phyloP scores from a whole-genome alignment of 306 rosid species.

The Adenanthera pavonina region DNA sequence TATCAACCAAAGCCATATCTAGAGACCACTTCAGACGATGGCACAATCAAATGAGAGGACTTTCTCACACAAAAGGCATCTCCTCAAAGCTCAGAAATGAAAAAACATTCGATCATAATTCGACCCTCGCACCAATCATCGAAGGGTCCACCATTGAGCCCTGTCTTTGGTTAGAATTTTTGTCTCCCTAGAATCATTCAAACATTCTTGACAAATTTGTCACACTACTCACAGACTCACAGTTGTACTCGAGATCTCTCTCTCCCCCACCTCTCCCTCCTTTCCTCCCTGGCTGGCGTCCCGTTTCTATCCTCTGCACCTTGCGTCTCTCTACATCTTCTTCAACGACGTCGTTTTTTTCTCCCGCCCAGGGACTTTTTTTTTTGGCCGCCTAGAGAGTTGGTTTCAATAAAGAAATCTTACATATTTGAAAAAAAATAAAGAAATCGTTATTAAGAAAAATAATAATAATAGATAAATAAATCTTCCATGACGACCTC shows the following conservation, averaged over 20 bases:
- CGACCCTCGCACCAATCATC: not conserved
- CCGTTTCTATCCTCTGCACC: too few species aligned
- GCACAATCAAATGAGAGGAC: not conserved
- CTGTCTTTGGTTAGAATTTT: not conserved
- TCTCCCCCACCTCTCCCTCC: not conserved
- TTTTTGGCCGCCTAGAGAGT: too few species aligned
- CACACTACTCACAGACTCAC: not conserved
- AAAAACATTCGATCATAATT: conserved; percentile 8
- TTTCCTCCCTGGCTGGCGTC: too few species aligned
- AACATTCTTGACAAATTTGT: not conserved
- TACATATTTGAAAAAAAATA: too few species aligned
- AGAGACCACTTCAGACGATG: conserved; percentile 16
- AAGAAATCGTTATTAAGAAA: too few species aligned
- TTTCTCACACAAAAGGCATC: not conserved
- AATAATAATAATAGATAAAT: too few species aligned
- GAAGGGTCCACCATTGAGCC: not conserved
- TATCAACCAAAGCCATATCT: conserved; percentile 74
- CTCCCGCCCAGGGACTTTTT: too few species aligned
- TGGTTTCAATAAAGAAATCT: too few species aligned
- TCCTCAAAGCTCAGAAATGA: not conserved
- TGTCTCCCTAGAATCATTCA: not conserved
- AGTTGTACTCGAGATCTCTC: not conserved
- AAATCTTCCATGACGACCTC: too few species aligned
- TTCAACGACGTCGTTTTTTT: too few species aligned
- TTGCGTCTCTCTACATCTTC: too few species aligned